Percentiles rank a stretch among this genome's conserved stretches.
phyloP scores from a whole-genome alignment of 2,329 filamentous ascomycete species.

The Sporothrix phasma region DNA sequence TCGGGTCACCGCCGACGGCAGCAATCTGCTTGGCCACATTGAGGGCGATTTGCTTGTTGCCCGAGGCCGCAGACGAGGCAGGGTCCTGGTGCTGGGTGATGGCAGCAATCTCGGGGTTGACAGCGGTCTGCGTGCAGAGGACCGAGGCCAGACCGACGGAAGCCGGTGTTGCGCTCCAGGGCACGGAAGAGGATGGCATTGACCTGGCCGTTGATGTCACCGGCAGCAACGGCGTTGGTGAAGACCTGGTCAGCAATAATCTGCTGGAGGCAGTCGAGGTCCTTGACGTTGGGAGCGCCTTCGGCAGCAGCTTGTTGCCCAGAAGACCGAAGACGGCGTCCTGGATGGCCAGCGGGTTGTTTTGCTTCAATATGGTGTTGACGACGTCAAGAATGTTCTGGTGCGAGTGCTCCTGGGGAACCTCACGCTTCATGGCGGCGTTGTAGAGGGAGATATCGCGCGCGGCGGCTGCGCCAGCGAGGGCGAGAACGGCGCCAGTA shows the following conservation, averaged over 20 bases:
- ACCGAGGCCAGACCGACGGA: slow-evolving; percentile 47
- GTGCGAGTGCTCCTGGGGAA: slow-evolving; percentile 44
- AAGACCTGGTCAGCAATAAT: slow-evolving; percentile 49
- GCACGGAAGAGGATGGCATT: slow-evolving; percentile 44
- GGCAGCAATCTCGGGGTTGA: slow-evolving; percentile 55
- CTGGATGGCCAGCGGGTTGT: slow-evolving; percentile 40
- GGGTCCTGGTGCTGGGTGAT: slow-evolving; percentile 59
- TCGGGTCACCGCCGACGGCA: slow-evolving; percentile 52
- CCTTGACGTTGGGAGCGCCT: slow-evolving; percentile 26
- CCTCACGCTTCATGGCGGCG: slow-evolving; percentile 32
- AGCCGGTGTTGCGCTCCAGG: slow-evolving; percentile 50
- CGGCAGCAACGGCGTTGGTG: slow-evolving; percentile 47
- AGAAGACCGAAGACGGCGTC: slow-evolving; percentile 41
- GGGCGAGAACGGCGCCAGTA: slow-evolving; percentile 23
- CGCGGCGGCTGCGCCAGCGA: slow-evolving; percentile 25
- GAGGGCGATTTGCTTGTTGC: slow-evolving; percentile 52
- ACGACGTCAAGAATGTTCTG: slow-evolving; percentile 32
- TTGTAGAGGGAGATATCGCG: slow-evolving; percentile 23
- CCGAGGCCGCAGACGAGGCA: slow-evolving; percentile 45
- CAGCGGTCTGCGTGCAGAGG: slow-evolving; percentile 46
- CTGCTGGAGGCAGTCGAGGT: slow-evolving; percentile 50
- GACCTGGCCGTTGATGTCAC: slow-evolving; percentile 41
- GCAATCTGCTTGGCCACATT: slow-evolving; percentile 50
- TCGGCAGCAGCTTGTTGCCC: slow-evolving; percentile 31
- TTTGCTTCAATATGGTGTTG: slow-evolving; percentile 29